These are phyloP conservation scores for Globisporangium middletonii DNA, from an alignment of 352 stramenopile species.

Conservation along the genomic window DNA sequence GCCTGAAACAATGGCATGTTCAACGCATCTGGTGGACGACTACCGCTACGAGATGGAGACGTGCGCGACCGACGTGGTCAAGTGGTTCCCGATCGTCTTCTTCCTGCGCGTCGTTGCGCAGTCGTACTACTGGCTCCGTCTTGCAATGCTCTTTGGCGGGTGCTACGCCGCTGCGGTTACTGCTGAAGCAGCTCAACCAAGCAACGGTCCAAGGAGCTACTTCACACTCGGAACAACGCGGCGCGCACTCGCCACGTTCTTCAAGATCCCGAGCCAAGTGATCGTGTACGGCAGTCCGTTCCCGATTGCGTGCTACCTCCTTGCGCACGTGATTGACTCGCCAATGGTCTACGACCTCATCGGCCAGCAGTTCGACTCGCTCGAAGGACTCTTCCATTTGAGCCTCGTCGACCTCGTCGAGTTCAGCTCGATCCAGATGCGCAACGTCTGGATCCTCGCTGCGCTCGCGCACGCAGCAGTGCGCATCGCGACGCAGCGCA, in stretches of 20 bases:
- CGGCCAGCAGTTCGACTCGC: constrained; percentile 7
- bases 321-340: constrained; percentile 17
- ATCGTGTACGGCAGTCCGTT: constrained; percentile 20
- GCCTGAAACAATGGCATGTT: too few relatives aligned
- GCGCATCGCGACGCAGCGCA: not conserved
- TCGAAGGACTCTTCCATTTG: constrained; percentile 10
- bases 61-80: constrained; percentile 5
- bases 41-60: constrained; percentile 14
- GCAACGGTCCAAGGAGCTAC: not conserved
- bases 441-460: constrained; percentile 17
- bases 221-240: not conserved
- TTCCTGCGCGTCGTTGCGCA: constrained; percentile 3
- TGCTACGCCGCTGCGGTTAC: constrained; percentile 3
- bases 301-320: constrained; percentile 15
- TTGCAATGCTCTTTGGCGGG: constrained; percentile 1
- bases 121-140: constrained; percentile 10
- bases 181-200: not conserved
- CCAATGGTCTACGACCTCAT: constrained; percentile 14
- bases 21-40: constrained; percentile 4
- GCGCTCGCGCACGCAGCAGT: constrained; percentile 4
- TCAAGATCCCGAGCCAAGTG: constrained; percentile 16
- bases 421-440: constrained; percentile 18
- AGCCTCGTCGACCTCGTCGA: constrained; percentile 4
- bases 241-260: constrained; percentile 1
- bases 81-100: constrained; percentile 3